Base-by-base conservation (phyloP, 1,139 yeast genomes). In the Komagataea norvegica region DNA sequence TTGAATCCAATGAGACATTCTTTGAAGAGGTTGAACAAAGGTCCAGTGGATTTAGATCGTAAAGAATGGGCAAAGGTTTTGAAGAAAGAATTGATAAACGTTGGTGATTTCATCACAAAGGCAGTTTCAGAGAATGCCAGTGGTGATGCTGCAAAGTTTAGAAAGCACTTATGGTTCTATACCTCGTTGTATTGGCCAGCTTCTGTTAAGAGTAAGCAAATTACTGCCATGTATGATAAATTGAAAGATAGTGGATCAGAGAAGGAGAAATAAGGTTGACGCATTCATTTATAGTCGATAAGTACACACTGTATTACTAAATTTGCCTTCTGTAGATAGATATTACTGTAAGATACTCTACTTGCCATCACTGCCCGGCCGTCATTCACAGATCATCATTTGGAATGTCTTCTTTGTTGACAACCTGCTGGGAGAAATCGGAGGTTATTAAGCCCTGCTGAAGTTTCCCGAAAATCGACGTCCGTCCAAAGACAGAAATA, bases 151-250 rank as follows among this genome's bases (percentile, higher is more conserved):
- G 65, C 60, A 23, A 72, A 68, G 50, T 49, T 68, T 34, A 66
- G 70, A 45, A 79, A 75, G 57, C 96, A 89, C 53, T 65, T 91
- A 43, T 91, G 99, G 98, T 75, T 86, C 18, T 86, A 83, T 60
- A 94, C 96, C 8, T 74, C 93, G 26, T 74, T 77, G 44, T 91
- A 83, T 59, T 91, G 98, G 98, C 98, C 98, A 1, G 86, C 80
- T 3, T 77, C 78, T 47, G 97, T 83, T n/a, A 79, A 86, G 29
- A 83, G 95, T 42, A 67, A 72, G 33, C 84, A 84, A 62, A 79
- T 91, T 51, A 75, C 76, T 60, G 83, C 79, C 36, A 91, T 91
- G 96, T 91, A 89, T 61, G 73, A 73, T 54, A 81, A 85, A 61
- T 63, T 79, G 44, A 73, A 69, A 44, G 52, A 49, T 7, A 46